Evolutionary conservation across 2,329 filamentous ascomycete genomes (phyloP), one percentile per base, ranked within the genome.

Genomic region (Fusarium xyrophilum): DNA sequence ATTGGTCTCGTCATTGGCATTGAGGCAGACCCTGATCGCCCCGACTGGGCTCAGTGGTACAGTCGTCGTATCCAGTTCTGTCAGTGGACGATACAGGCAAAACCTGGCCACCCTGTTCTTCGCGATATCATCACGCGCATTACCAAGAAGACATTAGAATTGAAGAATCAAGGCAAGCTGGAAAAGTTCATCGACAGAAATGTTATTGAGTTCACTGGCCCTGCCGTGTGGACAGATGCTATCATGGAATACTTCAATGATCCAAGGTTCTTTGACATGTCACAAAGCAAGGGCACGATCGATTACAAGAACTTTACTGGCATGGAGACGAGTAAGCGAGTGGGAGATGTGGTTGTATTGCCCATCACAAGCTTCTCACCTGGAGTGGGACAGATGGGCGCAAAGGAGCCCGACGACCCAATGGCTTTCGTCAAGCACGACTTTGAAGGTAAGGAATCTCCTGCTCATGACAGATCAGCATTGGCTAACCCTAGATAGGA

Each of bases 381-480:
- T 1, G 96, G 96, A 28, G 93, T 98, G 44, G 87, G 89, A 72
- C 93, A 97, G 77, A 98, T 97, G 93, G 92, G 92, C 15, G 92
- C 96, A 46, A 90, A 90, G 74, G 93, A 96, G 67, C 86, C 89
- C 42, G 93, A 97, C 71, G 91, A 98, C 77, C 93, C 93, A 2
- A 95, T 97, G 93, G 96, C 96, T 3, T 98, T 97, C 83, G 96
- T 99, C 65, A 94, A 96, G 81, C 96, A 99, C 81, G 90, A 93
- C 57, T 99, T 99, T 78, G 93, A 97, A 83, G 96, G 95, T 96
- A 82, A 71, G 85, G 7, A 32, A 25, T 15, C 11, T 46, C 6
- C 3, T 19, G 19, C 14, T 42, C 4, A 27, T 11, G 7, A 38
- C 17, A 25, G 11, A 36, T 14, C 12, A 21, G 25, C 52, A 32